Percentiles rank a stretch among this genome's conserved stretches.
Conservation (phyloP, 306 rosid genomes). For the Castanea sativa region DNA sequence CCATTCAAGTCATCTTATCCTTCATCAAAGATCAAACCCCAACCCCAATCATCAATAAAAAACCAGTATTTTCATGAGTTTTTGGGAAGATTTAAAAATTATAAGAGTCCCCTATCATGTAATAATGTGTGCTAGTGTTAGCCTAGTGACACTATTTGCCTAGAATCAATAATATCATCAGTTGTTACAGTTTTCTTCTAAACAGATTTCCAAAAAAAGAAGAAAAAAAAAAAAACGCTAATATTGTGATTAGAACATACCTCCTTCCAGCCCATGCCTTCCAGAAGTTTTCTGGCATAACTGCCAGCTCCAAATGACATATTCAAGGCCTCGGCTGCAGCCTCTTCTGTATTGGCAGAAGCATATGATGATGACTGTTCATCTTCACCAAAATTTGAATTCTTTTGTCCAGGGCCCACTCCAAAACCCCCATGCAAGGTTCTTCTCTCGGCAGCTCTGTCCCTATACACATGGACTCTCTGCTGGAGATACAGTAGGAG, state of each 20-base stretch:
- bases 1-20: neutral
- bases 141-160: neutral
- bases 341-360: slow-evolving; percentile 41
- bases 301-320: slow-evolving; percentile 83
- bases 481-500: slow-evolving; percentile 38
- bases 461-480: slow-evolving; percentile 54
- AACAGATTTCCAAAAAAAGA: neutral
- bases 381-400: slow-evolving; percentile 5
- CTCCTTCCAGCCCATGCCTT: slow-evolving; percentile 95
- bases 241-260: slow-evolving; percentile 30
- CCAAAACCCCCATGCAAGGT: slow-evolving; percentile 75
- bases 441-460: slow-evolving; percentile 90
- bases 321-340: slow-evolving; percentile 67
- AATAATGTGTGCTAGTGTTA: neutral
- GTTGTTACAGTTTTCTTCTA: neutral
- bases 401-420: slow-evolving; percentile 88
- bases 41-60: neutral
- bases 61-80: neutral
- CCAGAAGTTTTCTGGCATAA: slow-evolving; percentile 62
- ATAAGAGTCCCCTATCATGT: neutral
- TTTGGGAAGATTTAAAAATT: neutral
- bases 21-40: neutral
- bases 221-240: too few species aligned
- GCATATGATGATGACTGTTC: slow-evolving; percentile 38
- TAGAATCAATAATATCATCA: neutral